Evolutionary conservation across 257 asterid species (phyloP).

Genomic region (Schizonepeta tenuifolia): DNA sequence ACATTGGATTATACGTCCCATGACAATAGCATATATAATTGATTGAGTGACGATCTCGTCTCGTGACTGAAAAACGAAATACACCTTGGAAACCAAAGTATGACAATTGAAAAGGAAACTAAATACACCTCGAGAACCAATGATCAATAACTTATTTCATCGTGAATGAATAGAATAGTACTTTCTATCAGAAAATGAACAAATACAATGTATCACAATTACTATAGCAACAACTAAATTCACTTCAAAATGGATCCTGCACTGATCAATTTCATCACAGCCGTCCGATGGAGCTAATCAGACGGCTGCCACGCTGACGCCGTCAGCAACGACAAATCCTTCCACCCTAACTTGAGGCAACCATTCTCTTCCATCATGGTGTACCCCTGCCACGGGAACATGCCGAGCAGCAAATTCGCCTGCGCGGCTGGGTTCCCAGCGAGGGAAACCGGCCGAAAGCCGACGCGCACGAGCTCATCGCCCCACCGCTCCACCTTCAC

Average conservation of each 20-base stretch:
- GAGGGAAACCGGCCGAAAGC: slow-evolving; percentile 71
- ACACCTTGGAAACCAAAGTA: not conserved
- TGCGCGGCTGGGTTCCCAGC: slow-evolving; percentile 87
- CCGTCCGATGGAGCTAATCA: slow-evolving; percentile 35
- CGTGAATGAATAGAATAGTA: slow-evolving; percentile 42
- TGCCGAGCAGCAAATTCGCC: slow-evolving; percentile 77
- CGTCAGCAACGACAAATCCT: slow-evolving; percentile 79
- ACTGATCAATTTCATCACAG: not conserved
- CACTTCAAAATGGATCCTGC: slow-evolving; percentile 1
- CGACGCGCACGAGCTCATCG: slow-evolving; percentile 58
- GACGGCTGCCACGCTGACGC: slow-evolving; percentile 93
- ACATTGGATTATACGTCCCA: too few relatives aligned
- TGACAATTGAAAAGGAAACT: not conserved
- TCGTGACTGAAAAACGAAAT: not conserved
- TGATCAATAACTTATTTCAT: slow-evolving; percentile 23
- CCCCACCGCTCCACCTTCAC: slow-evolving; percentile 83
- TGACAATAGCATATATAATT: too few relatives aligned
- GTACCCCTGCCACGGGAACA: slow-evolving; percentile 92
- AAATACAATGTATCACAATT: slow-evolving; percentile 34
- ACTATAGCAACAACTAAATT: slow-evolving; percentile 9
- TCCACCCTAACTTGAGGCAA: slow-evolving; percentile 88
- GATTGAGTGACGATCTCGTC: too few relatives aligned
- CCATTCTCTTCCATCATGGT: slow-evolving; percentile 90
- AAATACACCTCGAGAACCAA: not conserved
- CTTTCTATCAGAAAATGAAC: slow-evolving; percentile 34